Evolutionary conservation across 805 yeast genomes (phyloP).

Genomic region (Candida endomychidarum): DNA sequence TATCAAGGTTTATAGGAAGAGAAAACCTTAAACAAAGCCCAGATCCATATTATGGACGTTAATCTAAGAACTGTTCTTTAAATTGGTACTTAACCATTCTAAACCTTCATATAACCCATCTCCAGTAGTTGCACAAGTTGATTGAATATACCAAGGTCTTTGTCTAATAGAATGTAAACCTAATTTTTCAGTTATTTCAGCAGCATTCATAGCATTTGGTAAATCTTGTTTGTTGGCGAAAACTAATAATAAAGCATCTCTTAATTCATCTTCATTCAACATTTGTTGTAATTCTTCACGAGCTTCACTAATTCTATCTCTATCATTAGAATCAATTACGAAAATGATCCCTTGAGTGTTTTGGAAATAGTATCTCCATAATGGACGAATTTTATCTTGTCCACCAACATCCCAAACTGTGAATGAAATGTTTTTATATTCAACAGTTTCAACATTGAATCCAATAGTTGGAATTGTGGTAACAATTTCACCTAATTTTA

Average conservation of each 20-base stretch:
- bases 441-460: constrained; percentile 96
- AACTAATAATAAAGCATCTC: constrained; percentile 92
- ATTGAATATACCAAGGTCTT: constrained; percentile 99
- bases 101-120: constrained; percentile 98
- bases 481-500: constrained; percentile 93
- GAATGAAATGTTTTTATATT: constrained; percentile 93
- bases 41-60: too few relatives aligned
- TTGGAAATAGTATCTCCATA: constrained; percentile 99
- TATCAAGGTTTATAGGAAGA: not conserved
- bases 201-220: constrained; percentile 99
- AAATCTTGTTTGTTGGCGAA: constrained; percentile 98
- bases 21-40: not conserved
- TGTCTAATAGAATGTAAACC: constrained; percentile 97
- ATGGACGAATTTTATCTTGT: constrained; percentile 97
- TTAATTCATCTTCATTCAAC: constrained; percentile 97
- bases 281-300: constrained; percentile 98
- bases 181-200: constrained; percentile 95
- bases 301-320: constrained; percentile 97
- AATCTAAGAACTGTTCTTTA: constrained; percentile 49
- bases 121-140: constrained; percentile 99
- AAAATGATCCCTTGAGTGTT: constrained; percentile 98
- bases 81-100: constrained; percentile 92
- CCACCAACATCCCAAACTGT: constrained; percentile 99
- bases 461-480: constrained; percentile 97
- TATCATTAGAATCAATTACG: constrained; percentile 96